Percentiles rank a stretch among this genome's conserved stretches.
These are phyloP conservation scores for Rauvolfia tetraphylla DNA, from an alignment of 257 asterid genomes.

Conservation along the genomic window DNA sequence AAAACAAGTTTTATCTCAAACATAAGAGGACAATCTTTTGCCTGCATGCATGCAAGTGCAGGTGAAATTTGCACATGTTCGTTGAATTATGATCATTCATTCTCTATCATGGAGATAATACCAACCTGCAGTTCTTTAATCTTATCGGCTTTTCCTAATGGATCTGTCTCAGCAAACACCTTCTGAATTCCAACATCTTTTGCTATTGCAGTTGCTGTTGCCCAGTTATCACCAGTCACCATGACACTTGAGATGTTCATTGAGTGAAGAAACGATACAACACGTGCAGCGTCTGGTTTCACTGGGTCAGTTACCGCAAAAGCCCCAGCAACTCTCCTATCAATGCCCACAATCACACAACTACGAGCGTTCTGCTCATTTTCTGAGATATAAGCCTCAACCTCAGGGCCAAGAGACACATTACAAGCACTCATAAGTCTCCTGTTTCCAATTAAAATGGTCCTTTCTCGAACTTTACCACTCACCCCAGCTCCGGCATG, in stretches of 20 bases:
- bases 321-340: slow-evolving; percentile 75
- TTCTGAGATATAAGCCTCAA: slow-evolving; percentile 53
- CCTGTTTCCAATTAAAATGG: slow-evolving; percentile 72
- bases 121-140: slow-evolving; percentile 88
- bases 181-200: slow-evolving; percentile 71
- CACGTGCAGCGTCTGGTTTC: slow-evolving; percentile 77
- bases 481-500: slow-evolving; percentile 91
- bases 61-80: neutral
- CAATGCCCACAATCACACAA: slow-evolving; percentile 77
- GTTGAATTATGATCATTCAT: neutral
- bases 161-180: slow-evolving; percentile 96
- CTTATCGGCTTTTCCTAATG: slow-evolving; percentile 91
- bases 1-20: neutral
- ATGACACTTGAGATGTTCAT: slow-evolving; percentile 81
- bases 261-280: slow-evolving; percentile 64
- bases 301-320: slow-evolving; percentile 92
- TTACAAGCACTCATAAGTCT: slow-evolving; percentile 62
- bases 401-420: slow-evolving; percentile 59
- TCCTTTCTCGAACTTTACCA: slow-evolving; percentile 67
- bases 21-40: neutral
- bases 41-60: neutral
- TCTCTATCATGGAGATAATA: neutral
- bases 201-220: slow-evolving; percentile 86
- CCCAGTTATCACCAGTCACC: slow-evolving; percentile 99
- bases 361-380: slow-evolving; percentile 85